Conservation (phyloP, 2,329 filamentous ascomycete genomes). For the Fusarium subtropicale region DNA sequence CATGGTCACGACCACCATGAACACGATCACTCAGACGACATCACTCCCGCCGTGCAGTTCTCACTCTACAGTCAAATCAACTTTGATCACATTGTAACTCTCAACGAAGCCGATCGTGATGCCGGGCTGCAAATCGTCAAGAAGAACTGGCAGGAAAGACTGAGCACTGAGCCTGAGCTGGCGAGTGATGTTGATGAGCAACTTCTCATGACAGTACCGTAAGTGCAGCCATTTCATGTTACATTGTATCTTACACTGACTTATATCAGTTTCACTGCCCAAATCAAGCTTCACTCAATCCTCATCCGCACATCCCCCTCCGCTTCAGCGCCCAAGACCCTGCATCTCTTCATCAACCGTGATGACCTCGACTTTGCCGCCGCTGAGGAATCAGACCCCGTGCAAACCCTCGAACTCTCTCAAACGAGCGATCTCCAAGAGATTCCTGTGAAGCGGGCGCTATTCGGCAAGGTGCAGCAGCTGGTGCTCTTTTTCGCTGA, state of each 20-base stretch:
- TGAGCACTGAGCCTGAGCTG: constrained; percentile 78
- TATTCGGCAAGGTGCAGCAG: constrained; percentile 86
- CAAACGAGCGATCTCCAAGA: constrained; percentile 88
- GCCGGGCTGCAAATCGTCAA: constrained; percentile 81
- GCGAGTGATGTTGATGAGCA: constrained; percentile 92
- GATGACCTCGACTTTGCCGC: constrained; percentile 86
- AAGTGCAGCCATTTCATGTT: constrained; percentile 53
- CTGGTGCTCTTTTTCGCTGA: constrained; percentile 90
- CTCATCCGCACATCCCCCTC: constrained; percentile 83
- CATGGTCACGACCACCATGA: constrained; percentile 67
- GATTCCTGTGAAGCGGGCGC: constrained; percentile 84
- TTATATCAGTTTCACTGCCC: constrained; percentile 81
- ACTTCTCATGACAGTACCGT: constrained; percentile 92
- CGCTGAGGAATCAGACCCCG: constrained; percentile 75
- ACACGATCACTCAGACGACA: constrained; percentile 92
- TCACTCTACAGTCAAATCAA: constrained; percentile 93
- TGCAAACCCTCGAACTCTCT: constrained; percentile 81
- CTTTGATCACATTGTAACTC: constrained; percentile 83
- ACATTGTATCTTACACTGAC: background rate
- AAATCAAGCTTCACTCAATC: constrained; percentile 92
- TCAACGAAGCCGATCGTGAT: constrained; percentile 81
- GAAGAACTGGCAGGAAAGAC: constrained; percentile 90
- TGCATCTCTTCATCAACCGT: constrained; percentile 89
- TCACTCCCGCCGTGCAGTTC: constrained; percentile 89
- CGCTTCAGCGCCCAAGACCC: constrained; percentile 78